A percentile compares a stretch with the other conserved stretches of the same genome.
phyloP scores from a whole-genome alignment of 305 asterid genomes.

The Rubia tinctorum region DNA sequence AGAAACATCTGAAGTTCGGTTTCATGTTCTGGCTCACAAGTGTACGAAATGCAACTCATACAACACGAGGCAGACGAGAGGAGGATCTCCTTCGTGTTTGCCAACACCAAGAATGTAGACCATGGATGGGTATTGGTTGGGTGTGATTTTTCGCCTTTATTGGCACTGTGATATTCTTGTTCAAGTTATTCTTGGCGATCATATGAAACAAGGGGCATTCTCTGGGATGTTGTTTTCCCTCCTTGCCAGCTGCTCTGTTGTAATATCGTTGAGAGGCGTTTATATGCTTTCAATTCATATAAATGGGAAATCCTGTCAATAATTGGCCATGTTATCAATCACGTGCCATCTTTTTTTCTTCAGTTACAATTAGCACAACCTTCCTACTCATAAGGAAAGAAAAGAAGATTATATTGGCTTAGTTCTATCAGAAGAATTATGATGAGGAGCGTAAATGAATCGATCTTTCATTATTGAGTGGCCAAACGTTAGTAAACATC shows the following conservation, averaged over 20 bases:
- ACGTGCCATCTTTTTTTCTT: too few species aligned
- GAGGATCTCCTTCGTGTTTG: conserved; percentile 43
- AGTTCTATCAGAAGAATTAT: too few species aligned
- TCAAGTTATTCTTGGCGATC: conserved; percentile 4
- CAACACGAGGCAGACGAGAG: conserved; percentile 69
- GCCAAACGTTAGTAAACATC: background rate
- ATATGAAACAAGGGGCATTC: background rate
- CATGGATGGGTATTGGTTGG: conserved; percentile 30
- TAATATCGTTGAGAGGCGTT: background rate
- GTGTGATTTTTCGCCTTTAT: conserved; percentile 4
- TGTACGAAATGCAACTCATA: conserved; percentile 67
- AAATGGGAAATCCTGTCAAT: background rate
- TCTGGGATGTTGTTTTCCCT: background rate
- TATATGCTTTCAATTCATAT: background rate
- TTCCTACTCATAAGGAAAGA: too few species aligned
- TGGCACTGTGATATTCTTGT: background rate
- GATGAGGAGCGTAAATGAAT: too few species aligned
- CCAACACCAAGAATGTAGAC: conserved; percentile 21
- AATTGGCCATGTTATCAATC: too few species aligned
- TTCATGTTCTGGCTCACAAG: conserved; percentile 57
- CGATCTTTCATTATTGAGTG: background rate
- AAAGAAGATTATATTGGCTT: too few species aligned
- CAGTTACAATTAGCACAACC: too few species aligned
- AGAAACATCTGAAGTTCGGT: conserved; percentile 58
- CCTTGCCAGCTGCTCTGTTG: background rate